Conservation (phyloP, 768 basidiomycete genomes). For the Thelephora aurantiotincta region DNA sequence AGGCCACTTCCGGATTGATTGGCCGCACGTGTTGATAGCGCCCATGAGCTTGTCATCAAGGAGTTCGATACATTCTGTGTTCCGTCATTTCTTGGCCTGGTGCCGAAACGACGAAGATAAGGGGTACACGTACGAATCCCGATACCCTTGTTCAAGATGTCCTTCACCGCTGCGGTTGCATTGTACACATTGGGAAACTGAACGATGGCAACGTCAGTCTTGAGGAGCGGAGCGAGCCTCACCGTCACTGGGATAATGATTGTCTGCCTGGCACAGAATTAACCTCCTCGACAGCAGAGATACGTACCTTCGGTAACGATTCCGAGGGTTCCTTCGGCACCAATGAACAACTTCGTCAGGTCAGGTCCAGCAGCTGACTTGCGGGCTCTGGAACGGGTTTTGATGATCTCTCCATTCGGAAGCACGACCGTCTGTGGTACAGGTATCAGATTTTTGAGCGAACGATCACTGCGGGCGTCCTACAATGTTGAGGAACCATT, state of each 20-base stretch:
- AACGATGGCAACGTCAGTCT: constrained; percentile 71
- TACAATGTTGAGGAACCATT: constrained; percentile 84
- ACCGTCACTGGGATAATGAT: constrained; percentile 43
- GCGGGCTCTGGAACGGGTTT: constrained; percentile 63
- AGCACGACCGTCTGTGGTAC: constrained; percentile 66
- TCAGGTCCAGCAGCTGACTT: constrained; percentile 89
- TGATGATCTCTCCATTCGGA: constrained; percentile 81
- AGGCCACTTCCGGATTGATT: constrained; percentile 36
- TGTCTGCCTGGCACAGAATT: not conserved
- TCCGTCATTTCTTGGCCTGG: not conserved
- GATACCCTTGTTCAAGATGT: constrained; percentile 58
- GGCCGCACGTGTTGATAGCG: constrained; percentile 42
- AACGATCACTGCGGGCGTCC: constrained; percentile 9
- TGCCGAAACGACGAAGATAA: not conserved
- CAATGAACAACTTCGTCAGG: constrained; percentile 73
- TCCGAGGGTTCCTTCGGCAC: constrained; percentile 71
- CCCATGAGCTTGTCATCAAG: constrained; percentile 60
- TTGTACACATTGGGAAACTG: constrained; percentile 65
- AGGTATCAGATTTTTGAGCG: not conserved
- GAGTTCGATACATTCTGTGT: constrained; percentile 70
- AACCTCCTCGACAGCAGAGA: not conserved
- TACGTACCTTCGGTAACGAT: constrained; percentile 71
- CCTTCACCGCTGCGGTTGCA: constrained; percentile 63
- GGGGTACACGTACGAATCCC: constrained; percentile 45
- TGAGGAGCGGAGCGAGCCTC: constrained; percentile 65